A percentile compares a stretch with the other conserved stretches of the same genome.
Evolutionary conservation across 257 asterid species (phyloP).

Genomic region (Lantana camara): DNA sequence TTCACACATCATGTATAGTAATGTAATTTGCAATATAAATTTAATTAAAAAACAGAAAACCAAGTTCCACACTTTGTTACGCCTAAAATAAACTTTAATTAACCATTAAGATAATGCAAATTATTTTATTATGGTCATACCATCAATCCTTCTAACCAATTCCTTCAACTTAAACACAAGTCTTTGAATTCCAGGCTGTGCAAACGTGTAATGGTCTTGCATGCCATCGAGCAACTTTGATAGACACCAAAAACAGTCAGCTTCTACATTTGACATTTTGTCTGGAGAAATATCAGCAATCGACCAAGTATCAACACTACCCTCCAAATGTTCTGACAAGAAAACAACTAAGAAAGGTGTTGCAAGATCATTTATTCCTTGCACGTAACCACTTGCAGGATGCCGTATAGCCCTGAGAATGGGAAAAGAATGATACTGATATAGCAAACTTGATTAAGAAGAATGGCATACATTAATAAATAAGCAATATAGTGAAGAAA

Average conservation of each 20-base stretch:
- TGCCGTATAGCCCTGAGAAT: conserved; percentile 88
- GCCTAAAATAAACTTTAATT: too few relatives aligned
- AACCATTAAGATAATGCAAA: too few relatives aligned
- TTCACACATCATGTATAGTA: too few relatives aligned
- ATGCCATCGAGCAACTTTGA: conserved; percentile 95
- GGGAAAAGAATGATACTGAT: conserved; percentile 19
- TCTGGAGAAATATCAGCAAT: conserved; percentile 71
- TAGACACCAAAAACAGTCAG: conserved; percentile 98
- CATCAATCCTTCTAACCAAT: conserved; percentile 91
- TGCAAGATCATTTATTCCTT: conserved; percentile 96
- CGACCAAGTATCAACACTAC: conserved; percentile 72
- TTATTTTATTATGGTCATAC: conserved; percentile 40
- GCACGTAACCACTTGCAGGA: conserved; percentile 99
- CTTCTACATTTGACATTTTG: conserved; percentile 73
- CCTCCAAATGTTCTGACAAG: conserved; percentile 86
- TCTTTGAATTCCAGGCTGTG: conserved; percentile 98
- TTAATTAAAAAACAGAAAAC: too few relatives aligned
- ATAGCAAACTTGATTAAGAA: background rate
- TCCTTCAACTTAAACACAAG: conserved; percentile 98
- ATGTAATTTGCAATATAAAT: too few relatives aligned
- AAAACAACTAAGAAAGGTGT: conserved; percentile 95
- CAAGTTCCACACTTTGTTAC: too few relatives aligned
- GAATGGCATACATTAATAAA: background rate
- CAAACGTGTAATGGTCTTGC: conserved; percentile 99
- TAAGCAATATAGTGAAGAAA: background rate